Evolutionary conservation across 192 early-diverging fungal genomes (phyloP), one percentile per base, ranked within the genome.

Genomic region (Coemansia nantahalensis): DNA sequence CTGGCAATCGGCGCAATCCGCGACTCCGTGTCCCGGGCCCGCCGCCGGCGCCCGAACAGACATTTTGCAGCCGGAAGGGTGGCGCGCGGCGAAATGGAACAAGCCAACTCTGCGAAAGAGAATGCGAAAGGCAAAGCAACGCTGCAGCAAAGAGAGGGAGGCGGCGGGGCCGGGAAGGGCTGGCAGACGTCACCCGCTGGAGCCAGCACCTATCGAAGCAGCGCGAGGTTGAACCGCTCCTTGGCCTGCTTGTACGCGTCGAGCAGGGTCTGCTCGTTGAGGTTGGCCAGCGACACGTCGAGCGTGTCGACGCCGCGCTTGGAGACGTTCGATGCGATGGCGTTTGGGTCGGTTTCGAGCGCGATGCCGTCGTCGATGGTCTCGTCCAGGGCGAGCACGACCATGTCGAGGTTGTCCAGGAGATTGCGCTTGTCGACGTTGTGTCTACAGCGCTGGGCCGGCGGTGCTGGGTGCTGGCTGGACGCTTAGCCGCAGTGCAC

Each of bases 351-450:
- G 4, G 86, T 88, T 53, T 91, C 89, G 17, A 87, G 63, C 18
- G 83, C 80, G 39, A 91, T 88, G 16, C 89, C 95, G 54, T 94
- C 91, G 65, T 98, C 95, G 23, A 98, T 85, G 31, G 89, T 85
- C 60, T 98, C 95, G 71, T 98, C 95, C 35, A 98, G 66, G 5
- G 88, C 86, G 30, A 98, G 82, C 37, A 90, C 83, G 0, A 94
- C 89, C 48, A 94, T 79, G 77, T 98, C 95, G 31, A 92, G 74
- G 75, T 91, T 92, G 62, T 97, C 92, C 51, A 97, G 65, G 14
- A 98, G 78, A 35, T 82, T 79, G 43, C 93, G 82, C 71, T 94
- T 95, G 68, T 95, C 93, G 36, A 95, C 83, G 63, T 92, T 91
- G 45, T 89, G 88, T 77, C 56, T 58, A 58, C 56, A 45, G 6